Evolutionary conservation across 192 early-diverging fungal species (phyloP).

Genomic region (Phlyctochytrium planicorne): DNA sequence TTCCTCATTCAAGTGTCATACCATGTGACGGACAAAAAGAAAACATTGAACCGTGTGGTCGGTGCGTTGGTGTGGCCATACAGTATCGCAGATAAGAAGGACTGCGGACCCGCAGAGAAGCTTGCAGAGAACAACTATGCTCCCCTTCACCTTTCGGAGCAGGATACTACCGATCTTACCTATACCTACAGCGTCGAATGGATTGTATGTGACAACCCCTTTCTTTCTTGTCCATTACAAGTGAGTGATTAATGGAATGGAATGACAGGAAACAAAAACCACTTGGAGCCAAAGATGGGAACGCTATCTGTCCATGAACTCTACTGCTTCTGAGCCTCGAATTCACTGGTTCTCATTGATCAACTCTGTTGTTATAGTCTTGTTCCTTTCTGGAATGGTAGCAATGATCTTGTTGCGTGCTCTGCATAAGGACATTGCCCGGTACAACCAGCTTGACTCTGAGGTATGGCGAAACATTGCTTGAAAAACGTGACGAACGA

Average conservation of each 20-base stretch:
- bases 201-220: constrained; percentile 19
- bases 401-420: constrained; percentile 56
- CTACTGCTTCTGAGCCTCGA: constrained; percentile 42
- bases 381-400: constrained; percentile 60
- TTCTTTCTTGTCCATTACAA: too few relatives aligned
- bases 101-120: constrained; percentile 10
- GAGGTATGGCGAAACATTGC: constrained; percentile 5
- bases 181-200: constrained; percentile 54
- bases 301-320: constrained; percentile 27
- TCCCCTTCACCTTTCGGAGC: constrained; percentile 28
- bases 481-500: background rate
- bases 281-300: constrained; percentile 47
- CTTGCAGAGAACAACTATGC: too few relatives aligned
- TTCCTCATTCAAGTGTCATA: constrained; percentile 80
- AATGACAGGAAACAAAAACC: too few relatives aligned
- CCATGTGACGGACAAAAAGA: constrained; percentile 21
- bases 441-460: constrained; percentile 52
- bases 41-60: constrained; percentile 66
- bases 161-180: constrained; percentile 30
- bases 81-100: constrained; percentile 41
- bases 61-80: constrained; percentile 76
- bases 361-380: constrained; percentile 59
- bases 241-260: too few relatives aligned
- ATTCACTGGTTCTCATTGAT: constrained; percentile 66
- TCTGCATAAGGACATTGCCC: constrained; percentile 57